A percentile compares a stretch with the other conserved stretches of the same genome.
Evolutionary conservation across 148 eudicot species (phyloP).

Genomic region (Spergularia marina): DNA sequence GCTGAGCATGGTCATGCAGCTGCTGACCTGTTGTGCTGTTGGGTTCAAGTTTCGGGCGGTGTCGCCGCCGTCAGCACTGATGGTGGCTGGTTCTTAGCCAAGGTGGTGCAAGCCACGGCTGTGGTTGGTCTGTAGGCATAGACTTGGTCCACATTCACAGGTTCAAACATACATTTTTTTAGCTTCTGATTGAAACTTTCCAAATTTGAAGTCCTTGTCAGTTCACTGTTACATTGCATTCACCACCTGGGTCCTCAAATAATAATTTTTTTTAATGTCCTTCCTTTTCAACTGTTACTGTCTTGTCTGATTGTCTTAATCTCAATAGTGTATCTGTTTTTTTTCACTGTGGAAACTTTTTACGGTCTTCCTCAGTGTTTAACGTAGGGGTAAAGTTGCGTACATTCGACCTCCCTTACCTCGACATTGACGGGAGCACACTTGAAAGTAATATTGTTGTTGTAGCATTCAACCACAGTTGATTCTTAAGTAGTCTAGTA

Average conservation of each 20-base stretch:
- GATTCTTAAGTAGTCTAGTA: too few species aligned
- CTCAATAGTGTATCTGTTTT: conserved; percentile 43
- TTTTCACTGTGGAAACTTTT: background rate
- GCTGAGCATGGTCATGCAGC: background rate
- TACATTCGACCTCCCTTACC: too few species aligned
- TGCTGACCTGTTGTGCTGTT: background rate
- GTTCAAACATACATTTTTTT: background rate
- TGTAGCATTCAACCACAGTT: too few species aligned
- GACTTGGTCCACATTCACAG: background rate
- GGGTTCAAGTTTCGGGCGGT: background rate
- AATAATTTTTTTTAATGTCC: background rate
- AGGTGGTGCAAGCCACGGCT: too few species aligned
- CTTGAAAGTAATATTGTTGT: too few species aligned
- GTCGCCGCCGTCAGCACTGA: background rate
- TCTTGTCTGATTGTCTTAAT: background rate
- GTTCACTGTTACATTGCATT: conserved; percentile 21
- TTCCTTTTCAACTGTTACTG: conserved; percentile 17
- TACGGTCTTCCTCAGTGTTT: too few species aligned
- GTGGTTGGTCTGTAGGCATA: too few species aligned
- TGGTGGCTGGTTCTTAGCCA: background rate
- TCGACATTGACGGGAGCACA: too few species aligned
- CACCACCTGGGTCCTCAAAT: background rate
- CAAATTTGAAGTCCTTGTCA: background rate
- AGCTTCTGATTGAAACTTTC: background rate
- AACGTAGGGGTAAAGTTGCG: too few species aligned